These are phyloP conservation scores for Bonia amplexicaulis DNA, from an alignment of 176 grass and related monocot species.

Conservation along the genomic window DNA sequence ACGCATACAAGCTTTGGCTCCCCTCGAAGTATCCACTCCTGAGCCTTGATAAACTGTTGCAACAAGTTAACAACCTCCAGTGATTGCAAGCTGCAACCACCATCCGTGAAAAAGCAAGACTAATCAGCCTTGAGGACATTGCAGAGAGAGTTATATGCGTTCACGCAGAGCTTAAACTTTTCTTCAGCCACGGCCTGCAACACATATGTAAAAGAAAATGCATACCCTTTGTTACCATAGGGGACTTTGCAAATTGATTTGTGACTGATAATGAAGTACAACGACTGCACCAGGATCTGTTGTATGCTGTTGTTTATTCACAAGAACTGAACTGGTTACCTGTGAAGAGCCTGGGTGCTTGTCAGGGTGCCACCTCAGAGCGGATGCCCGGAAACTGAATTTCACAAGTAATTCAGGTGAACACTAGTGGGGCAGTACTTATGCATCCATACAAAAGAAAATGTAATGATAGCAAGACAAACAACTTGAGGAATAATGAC, in stretches of 20 bases:
- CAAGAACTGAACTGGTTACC: slow-evolving; percentile 30
- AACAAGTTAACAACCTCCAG: not conserved
- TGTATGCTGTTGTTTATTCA: not conserved
- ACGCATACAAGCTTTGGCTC: not conserved
- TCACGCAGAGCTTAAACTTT: slow-evolving; percentile 86
- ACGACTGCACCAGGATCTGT: not conserved
- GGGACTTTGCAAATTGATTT: not conserved
- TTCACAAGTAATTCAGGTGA: slow-evolving; percentile 11
- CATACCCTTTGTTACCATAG: not conserved
- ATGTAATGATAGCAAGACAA: not conserved
- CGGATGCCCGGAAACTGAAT: slow-evolving; percentile 64
- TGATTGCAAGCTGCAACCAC: not conserved
- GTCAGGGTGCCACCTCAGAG: slow-evolving; percentile 95
- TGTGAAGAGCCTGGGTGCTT: slow-evolving; percentile 75
- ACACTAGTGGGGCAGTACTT: not conserved
- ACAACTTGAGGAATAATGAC: not conserved
- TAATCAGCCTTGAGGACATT: slow-evolving; percentile 45
- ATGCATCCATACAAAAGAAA: not conserved
- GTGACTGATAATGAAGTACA: not conserved
- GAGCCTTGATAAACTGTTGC: not conserved
- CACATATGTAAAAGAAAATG: not conserved
- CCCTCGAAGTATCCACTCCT: not conserved
- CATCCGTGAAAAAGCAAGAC: not conserved
- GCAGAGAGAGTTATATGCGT: slow-evolving; percentile 75
- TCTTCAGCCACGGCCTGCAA: slow-evolving; percentile 62